These are phyloP conservation scores for Fraxinus pennsylvanica DNA, from an alignment of 257 asterid species.

Conservation along the genomic window DNA sequence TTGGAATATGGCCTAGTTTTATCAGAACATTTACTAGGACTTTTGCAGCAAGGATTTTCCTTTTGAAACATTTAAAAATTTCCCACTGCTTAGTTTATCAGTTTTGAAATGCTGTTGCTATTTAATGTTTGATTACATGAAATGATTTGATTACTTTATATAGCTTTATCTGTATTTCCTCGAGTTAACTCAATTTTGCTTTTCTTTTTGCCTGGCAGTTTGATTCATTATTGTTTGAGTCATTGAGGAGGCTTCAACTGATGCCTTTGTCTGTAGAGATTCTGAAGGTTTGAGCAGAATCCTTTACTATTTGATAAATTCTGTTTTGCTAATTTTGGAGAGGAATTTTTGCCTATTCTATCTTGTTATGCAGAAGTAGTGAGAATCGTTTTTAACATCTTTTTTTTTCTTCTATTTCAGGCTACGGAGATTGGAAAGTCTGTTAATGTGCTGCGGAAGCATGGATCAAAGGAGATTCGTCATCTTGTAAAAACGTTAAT, in stretches of 20 bases:
- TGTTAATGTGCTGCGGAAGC: constrained; percentile 53
- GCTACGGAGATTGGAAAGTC: constrained; percentile 61
- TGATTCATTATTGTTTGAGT: constrained; percentile 53
- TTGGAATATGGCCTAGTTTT: not conserved
- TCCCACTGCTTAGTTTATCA: not conserved
- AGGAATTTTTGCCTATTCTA: constrained; percentile 16
- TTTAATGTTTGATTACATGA: constrained; percentile 1
- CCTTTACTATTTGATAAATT: constrained; percentile 9
- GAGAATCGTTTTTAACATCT: constrained; percentile 8
- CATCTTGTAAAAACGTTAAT: constrained; percentile 44
- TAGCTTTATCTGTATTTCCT: constrained; percentile 1
- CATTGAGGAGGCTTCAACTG: constrained; percentile 79
- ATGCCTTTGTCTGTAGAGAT: constrained; percentile 74
- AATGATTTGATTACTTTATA: not conserved
- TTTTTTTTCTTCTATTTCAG: constrained; percentile 34
- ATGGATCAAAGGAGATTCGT: constrained; percentile 49
- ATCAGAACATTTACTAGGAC: not conserved
- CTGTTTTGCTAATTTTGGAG: constrained; percentile 1
- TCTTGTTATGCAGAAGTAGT: not conserved
- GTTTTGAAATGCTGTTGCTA: constrained; percentile 3
- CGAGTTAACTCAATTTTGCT: not conserved
- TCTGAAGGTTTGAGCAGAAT: constrained; percentile 58
- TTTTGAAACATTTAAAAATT: not conserved
- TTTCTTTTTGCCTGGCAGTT: constrained; percentile 45
- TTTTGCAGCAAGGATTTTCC: not conserved